Conservation (phyloP, 2,329 filamentous ascomycete species). For the Plenodomus biglobosus region DNA sequence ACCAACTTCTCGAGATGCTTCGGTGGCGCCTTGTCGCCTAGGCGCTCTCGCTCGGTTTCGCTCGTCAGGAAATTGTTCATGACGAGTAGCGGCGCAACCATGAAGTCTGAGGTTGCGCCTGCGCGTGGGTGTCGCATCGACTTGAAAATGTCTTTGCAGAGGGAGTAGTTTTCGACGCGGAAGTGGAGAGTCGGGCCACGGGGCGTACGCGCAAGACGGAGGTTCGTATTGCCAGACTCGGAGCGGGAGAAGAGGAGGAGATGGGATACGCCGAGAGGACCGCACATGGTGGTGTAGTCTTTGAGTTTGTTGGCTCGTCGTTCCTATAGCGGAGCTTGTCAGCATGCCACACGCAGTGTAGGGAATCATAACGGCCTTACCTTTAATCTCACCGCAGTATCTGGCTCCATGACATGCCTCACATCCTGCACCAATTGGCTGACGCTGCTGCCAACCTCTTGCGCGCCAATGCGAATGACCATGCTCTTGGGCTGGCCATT, state of each 20-base stretch:
- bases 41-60: conserved; percentile 39
- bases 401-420: conserved; percentile 91
- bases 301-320: conserved; percentile 82
- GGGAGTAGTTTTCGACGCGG: conserved; percentile 88
- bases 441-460: conserved; percentile 87
- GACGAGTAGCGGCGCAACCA: conserved; percentile 84
- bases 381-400: conserved; percentile 84
- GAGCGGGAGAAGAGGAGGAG: conserved; percentile 91
- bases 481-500: conserved; percentile 85
- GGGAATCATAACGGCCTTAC: conserved; percentile 35
- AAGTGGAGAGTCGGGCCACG: conserved; percentile 93
- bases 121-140: conserved; percentile 81
- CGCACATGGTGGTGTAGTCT: conserved; percentile 95
- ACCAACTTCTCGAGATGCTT: conserved; percentile 91
- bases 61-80: conserved; percentile 95
- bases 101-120: conserved; percentile 71
- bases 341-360: neutral
- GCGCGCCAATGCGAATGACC: conserved; percentile 95
- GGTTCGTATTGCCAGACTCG: conserved; percentile 84
- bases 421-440: conserved; percentile 92
- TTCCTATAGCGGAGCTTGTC: conserved; percentile 54
- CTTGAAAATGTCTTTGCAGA: conserved; percentile 86
- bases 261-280: conserved; percentile 89
- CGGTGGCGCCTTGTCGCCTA: conserved; percentile 66
- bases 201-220: conserved; percentile 84